Base-by-base conservation (phyloP, 441 rosid species). In the Adansonia grandidieri region DNA sequence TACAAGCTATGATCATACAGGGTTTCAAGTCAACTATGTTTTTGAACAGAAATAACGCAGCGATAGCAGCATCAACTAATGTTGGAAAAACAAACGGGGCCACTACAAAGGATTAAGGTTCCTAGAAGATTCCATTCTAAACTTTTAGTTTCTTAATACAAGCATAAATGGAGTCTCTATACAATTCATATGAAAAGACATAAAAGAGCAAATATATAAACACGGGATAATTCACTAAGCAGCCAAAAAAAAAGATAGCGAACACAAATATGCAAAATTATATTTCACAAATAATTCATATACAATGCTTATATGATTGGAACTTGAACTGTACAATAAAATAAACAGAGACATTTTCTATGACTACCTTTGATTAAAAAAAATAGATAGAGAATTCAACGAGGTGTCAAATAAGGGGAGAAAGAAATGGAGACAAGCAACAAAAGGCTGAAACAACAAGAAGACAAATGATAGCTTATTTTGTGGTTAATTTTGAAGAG, bases 251-350 rank as follows among this genome's bases (percentile, higher is more conserved):
- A 78, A 58, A n/a, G 37, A 66, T 60, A 82, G 80, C 72, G 67
- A 65, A 6, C n/a, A 75, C 66, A 70, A 74, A 75, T 40, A 56
- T 56, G 68, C 78, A 80, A 76, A 74, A 81, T 81, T 80, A 85
- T 82, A 87, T 77, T 86, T 83, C 84, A 87, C 84, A 83, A 82
- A 79, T 58, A 80, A 75, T 83, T 79, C 85, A 86, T 82, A 82
- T 87, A 85, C 81, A 85, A 82, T 61, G 79, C 75, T 79, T 80
- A 84, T 81, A 77, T 68, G 78, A 70, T 71, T 57, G 83, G 71
- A 87, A 82, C 80, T 76, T 80, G 79, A 84, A 82, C 89, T 90
- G 87, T 86, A 90, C 92, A 82, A 57, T 20, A 73, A 42, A 75
- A 74, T 74, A 76, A 80, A 81, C 42, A 71, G 69, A 80, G 78